Conservation (phyloP, 345 rosid species). For the Balakata baccata region DNA sequence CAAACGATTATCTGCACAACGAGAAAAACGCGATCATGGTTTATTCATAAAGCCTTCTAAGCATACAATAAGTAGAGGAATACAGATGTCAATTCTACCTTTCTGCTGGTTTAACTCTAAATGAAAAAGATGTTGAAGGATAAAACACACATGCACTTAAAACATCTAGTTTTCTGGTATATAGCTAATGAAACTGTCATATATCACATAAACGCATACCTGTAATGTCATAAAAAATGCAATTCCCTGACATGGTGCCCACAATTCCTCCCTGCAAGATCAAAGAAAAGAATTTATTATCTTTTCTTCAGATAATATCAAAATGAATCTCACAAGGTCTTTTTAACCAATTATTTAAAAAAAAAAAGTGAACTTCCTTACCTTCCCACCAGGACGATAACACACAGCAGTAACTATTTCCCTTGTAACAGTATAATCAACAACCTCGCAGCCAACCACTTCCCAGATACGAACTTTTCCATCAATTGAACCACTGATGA, state of each 20-base stretch:
- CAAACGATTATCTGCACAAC: slow-evolving; percentile 49
- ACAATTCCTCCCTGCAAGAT: slow-evolving; percentile 55
- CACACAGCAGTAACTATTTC: slow-evolving; percentile 73
- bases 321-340: neutral
- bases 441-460: slow-evolving; percentile 45
- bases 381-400: slow-evolving; percentile 66
- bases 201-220: slow-evolving; percentile 39
- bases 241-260: slow-evolving; percentile 67
- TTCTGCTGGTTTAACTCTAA: too few relatives aligned
- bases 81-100: neutral
- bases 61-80: neutral
- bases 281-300: slow-evolving; percentile 13
- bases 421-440: slow-evolving; percentile 56
- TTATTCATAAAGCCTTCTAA: neutral
- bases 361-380: slow-evolving; percentile 18
- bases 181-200: neutral
- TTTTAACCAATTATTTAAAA: neutral
- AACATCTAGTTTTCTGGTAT: neutral
- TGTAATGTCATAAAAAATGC: slow-evolving; percentile 48
- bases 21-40: slow-evolving; percentile 7
- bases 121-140: neutral
- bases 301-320: slow-evolving; percentile 10
- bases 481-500: slow-evolving; percentile 64
- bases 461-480: slow-evolving; percentile 81
- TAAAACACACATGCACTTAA: neutral